These are phyloP conservation scores for Periconia sp. DNA, from an alignment of 2,329 filamentous ascomycete species.

Conservation along the genomic window DNA sequence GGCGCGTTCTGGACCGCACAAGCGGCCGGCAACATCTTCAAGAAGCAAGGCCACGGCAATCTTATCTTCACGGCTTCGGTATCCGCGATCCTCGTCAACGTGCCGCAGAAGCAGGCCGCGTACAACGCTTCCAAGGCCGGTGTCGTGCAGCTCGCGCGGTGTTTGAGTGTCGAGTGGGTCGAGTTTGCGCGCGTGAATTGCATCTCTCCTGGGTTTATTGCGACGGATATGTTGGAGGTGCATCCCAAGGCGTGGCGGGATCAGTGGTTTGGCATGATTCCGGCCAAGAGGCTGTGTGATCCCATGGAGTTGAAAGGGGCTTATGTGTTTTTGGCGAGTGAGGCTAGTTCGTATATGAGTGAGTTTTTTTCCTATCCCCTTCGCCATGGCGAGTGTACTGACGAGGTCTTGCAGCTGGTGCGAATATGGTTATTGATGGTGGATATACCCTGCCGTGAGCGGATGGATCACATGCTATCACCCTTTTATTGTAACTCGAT, in stretches of 20 bases:
- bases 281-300: constrained; percentile 40
- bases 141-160: constrained; percentile 20
- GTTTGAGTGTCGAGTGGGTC: constrained; percentile 24
- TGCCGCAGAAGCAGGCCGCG: constrained; percentile 74
- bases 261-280: constrained; percentile 42
- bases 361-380: not conserved
- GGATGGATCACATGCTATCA: no score
- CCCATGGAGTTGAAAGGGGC: constrained; percentile 44
- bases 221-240: constrained; percentile 59
- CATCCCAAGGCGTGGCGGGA: constrained; percentile 35
- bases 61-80: constrained; percentile 76
- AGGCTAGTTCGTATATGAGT: constrained; percentile 16
- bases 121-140: constrained; percentile 64
- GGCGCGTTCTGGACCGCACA: constrained; percentile 78
- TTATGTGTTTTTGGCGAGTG: constrained; percentile 15
- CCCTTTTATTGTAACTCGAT: no score
- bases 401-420: not conserved
- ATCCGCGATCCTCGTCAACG: constrained; percentile 48
- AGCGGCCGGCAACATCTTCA: constrained; percentile 59
- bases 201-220: constrained; percentile 84
- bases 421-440: constrained; percentile 8
- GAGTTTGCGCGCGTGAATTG: constrained; percentile 66
- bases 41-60: constrained; percentile 68
- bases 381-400: not conserved
- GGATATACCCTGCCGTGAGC: constrained; percentile 5